A percentile compares a stretch with the other conserved stretches of the same genome.
Conservation (phyloP, 164 flowering plant genomes). For the Sedum album region DNA sequence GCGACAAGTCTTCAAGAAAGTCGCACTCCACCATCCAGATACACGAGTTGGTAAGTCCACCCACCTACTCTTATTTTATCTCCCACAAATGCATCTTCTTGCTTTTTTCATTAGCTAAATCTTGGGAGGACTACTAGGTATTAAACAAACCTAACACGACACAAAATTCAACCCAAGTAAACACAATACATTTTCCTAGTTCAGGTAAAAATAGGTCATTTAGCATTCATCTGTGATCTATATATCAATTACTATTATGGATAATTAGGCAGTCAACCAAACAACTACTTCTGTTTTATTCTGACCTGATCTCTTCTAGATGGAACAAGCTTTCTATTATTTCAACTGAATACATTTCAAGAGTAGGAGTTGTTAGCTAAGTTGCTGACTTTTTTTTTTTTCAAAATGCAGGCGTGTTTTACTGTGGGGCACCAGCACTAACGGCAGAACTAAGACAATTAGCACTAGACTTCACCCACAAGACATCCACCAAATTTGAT, state of each 20-base stretch:
- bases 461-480: slow-evolving; percentile 31
- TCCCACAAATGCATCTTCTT: neutral
- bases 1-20: slow-evolving; percentile 46
- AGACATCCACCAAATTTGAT: slow-evolving; percentile 33
- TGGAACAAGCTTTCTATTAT: neutral
- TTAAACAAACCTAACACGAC: neutral
- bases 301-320: neutral
- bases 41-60: slow-evolving; percentile 32
- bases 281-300: neutral
- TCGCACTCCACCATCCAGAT: slow-evolving; percentile 37
- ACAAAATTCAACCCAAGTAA: neutral
- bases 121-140: neutral
- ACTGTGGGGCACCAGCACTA: slow-evolving; percentile 39
- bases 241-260: neutral
- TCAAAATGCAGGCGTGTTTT: slow-evolving; percentile 33
- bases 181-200: neutral
- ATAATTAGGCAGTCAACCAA: neutral
- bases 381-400: neutral
- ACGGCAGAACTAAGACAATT: slow-evolving; percentile 27
- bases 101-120: neutral
- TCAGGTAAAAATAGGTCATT: neutral
- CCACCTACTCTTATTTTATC: neutral
- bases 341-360: neutral
- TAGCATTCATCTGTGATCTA: neutral
- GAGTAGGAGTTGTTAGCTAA: neutral